phyloP scores from a whole-genome alignment of 352 stramenopile species.

The Pythium brassicae region DNA sequence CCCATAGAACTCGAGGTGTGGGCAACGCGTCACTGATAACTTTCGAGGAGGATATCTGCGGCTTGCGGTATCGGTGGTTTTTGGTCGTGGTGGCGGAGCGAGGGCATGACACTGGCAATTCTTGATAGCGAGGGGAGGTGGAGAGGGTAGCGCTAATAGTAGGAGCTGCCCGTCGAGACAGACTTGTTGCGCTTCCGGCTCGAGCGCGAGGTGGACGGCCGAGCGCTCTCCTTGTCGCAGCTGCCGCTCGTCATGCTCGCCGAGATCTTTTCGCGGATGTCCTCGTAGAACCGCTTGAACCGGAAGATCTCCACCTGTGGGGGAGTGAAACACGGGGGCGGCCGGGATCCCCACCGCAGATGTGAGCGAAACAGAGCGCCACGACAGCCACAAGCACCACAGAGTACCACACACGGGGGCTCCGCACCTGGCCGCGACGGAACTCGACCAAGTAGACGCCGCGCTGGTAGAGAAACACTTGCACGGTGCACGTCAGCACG shows the following conservation, averaged over 20 bases:
- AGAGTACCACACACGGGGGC: neutral
- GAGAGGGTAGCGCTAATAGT: slow-evolving; percentile 1
- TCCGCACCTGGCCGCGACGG: slow-evolving; percentile 56
- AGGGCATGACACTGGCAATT: too few species aligned
- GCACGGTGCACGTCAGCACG: slow-evolving; percentile 68
- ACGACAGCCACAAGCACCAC: neutral
- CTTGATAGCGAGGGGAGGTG: neutral
- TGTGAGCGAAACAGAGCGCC: too few species aligned
- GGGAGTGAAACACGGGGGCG: too few species aligned
- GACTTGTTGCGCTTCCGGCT: slow-evolving; percentile 71
- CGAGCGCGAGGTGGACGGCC: slow-evolving; percentile 10
- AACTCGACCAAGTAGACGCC: slow-evolving; percentile 83
- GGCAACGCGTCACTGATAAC: too few species aligned
- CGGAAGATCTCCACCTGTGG: slow-evolving; percentile 79
- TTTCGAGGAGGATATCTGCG: too few species aligned
- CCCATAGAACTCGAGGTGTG: too few species aligned
- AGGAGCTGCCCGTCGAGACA: slow-evolving; percentile 13
- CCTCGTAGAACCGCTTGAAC: slow-evolving; percentile 87
- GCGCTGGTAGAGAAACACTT: slow-evolving; percentile 77
- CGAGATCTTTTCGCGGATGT: slow-evolving; percentile 60
- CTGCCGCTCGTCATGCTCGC: slow-evolving; percentile 33
- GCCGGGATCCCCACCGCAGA: too few species aligned
- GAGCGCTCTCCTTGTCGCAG: neutral
- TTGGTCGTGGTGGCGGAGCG: neutral
- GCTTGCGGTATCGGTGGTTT: too few species aligned